Evolutionary conservation across 192 early-diverging fungal species (phyloP).

Genomic region (Coemansia sp.): DNA sequence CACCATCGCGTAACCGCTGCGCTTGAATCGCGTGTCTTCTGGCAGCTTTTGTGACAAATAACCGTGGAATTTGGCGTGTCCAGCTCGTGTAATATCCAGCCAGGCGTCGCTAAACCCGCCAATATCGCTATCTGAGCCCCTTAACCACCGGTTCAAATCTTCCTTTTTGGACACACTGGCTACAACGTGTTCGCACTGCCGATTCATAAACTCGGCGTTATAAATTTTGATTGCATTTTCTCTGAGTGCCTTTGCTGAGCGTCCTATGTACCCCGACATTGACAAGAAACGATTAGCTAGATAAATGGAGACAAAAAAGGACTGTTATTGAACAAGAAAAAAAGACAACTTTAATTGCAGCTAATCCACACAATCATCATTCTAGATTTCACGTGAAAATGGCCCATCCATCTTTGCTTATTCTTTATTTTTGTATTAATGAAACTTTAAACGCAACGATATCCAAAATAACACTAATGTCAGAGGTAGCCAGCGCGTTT

Average conservation of each 20-base stretch:
- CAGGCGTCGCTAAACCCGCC: slow-evolving; percentile 78
- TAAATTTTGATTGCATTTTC: slow-evolving; percentile 30
- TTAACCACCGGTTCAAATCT: slow-evolving; percentile 72
- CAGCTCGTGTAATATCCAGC: slow-evolving; percentile 68
- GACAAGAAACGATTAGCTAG: neutral
- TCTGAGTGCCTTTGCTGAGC: slow-evolving; percentile 32
- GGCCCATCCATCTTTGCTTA: neutral
- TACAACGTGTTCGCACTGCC: slow-evolving; percentile 74
- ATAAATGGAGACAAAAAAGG: neutral
- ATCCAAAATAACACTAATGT: slow-evolving; percentile 6
- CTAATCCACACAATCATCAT: too few relatives aligned
- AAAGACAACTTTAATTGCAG: too few relatives aligned
- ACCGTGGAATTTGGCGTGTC: slow-evolving; percentile 76
- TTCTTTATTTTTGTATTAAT: slow-evolving; percentile 10
- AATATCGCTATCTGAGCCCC: slow-evolving; percentile 91
- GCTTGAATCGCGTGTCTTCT: slow-evolving; percentile 64
- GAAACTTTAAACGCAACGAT: neutral
- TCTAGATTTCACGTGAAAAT: neutral
- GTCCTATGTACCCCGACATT: slow-evolving; percentile 35
- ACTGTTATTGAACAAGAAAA: neutral
- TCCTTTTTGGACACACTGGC: slow-evolving; percentile 61
- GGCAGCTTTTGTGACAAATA: slow-evolving; percentile 79
- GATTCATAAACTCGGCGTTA: slow-evolving; percentile 52
- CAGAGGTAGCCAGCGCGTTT: slow-evolving; percentile 27
- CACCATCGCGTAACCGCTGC: slow-evolving; percentile 91